A percentile compares a stretch with the other conserved stretches of the same genome.
These are phyloP conservation scores for Coniochaeta ligniaria DNA, from an alignment of 2,329 filamentous ascomycete genomes.

Conservation along the genomic window DNA sequence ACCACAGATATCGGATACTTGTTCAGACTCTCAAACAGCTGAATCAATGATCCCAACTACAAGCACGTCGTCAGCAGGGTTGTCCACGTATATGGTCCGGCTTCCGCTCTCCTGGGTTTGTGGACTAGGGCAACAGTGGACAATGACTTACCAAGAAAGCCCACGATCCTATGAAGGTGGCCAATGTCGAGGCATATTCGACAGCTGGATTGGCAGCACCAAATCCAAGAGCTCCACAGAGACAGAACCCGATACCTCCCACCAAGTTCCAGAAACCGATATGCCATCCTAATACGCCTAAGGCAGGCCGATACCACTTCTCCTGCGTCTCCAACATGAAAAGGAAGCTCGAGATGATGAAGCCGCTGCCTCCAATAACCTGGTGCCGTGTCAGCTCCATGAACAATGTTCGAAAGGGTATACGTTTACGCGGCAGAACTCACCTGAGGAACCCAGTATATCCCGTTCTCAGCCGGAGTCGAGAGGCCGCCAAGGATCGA, in stretches of 20 bases:
- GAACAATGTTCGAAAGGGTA: conserved; percentile 10
- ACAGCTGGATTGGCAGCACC: conserved; percentile 30
- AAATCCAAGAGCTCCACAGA: conserved; percentile 51
- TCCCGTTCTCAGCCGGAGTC: conserved; percentile 36
- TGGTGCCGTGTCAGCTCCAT: background rate
- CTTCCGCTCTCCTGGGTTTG: background rate
- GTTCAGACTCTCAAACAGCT: conserved; percentile 24
- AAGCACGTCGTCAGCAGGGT: background rate
- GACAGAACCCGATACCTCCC: conserved; percentile 55
- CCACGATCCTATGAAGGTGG: conserved; percentile 43
- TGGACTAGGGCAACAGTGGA: background rate
- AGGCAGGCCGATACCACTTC: conserved; percentile 54
- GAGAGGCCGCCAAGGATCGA: conserved; percentile 45
- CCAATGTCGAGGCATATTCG: conserved; percentile 39
- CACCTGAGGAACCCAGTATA: conserved; percentile 57
- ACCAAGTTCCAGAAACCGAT: conserved; percentile 60
- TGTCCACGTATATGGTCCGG: background rate
- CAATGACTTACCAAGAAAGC: conserved; percentile 31
- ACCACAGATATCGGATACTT: conserved; percentile 19
- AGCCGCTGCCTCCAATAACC: conserved; percentile 54
- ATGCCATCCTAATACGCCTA: conserved; percentile 55
- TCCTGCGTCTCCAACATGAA: conserved; percentile 63
- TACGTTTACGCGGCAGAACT: conserved; percentile 30
- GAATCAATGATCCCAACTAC: conserved; percentile 21
- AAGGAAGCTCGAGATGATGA: conserved; percentile 49